A percentile compares a stretch with the other conserved stretches of the same genome.
These are phyloP conservation scores for Verbascum thapsus DNA, from an alignment of 257 asterid species.

Conservation along the genomic window DNA sequence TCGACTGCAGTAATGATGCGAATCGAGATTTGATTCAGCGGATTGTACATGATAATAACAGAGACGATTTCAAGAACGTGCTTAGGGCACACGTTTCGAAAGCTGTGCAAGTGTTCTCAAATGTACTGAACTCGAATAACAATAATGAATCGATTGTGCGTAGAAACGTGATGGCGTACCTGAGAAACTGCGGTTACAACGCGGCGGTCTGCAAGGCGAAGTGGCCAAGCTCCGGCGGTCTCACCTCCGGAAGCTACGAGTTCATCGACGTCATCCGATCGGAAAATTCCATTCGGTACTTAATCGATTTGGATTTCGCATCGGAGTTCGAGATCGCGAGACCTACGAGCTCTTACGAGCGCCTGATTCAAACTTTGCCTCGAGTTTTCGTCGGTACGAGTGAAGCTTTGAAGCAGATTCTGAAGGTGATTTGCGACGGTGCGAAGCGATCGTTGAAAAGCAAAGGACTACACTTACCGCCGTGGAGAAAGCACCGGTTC, in stretches of 20 bases:
- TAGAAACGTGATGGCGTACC: slow-evolving; percentile 55
- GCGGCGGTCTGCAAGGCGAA: slow-evolving; percentile 65
- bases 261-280: slow-evolving; percentile 51
- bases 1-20: too few species aligned
- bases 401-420: slow-evolving; percentile 48
- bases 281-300: slow-evolving; percentile 37
- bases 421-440: slow-evolving; percentile 45
- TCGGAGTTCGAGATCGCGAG: slow-evolving; percentile 63
- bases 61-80: slow-evolving; percentile 37
- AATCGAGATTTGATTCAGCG: slow-evolving; percentile 29
- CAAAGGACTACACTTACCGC: slow-evolving; percentile 50
- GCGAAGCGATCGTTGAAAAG: slow-evolving; percentile 54
- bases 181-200: slow-evolving; percentile 55
- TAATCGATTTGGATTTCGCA: slow-evolving; percentile 54
- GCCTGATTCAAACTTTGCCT: slow-evolving; percentile 35
- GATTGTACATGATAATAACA: slow-evolving; percentile 1
- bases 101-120: slow-evolving; percentile 41
- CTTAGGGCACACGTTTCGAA: slow-evolving; percentile 33
- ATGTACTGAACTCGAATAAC: slow-evolving; percentile 21
- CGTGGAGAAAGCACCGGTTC: slow-evolving; percentile 70
- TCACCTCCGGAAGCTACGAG: slow-evolving; percentile 58
- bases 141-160: slow-evolving; percentile 29
- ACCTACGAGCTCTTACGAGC: slow-evolving; percentile 44
- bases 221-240: slow-evolving; percentile 64
- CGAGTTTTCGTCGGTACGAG: slow-evolving; percentile 43